Evolutionary conservation across 1,284 basidiomycete genomes (phyloP).

Genomic region (Cryptococcus depauperatus): DNA sequence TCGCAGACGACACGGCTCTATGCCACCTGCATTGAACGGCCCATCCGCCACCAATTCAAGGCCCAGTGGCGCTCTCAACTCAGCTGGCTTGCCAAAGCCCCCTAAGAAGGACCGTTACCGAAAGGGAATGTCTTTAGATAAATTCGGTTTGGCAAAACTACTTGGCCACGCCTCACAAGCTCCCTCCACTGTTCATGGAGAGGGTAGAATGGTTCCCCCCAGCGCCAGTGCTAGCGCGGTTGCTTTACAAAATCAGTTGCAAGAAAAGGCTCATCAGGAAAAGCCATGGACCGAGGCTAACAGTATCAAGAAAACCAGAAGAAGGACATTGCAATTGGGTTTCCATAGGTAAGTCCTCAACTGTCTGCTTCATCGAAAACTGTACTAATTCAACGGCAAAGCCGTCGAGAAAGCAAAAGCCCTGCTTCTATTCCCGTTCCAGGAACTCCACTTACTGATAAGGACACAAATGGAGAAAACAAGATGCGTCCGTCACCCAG

Average conservation of each 20-base stretch:
- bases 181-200: constrained; percentile 11
- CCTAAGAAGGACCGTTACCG: constrained; percentile 48
- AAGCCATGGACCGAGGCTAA: constrained; percentile 12
- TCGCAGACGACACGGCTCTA: constrained; percentile 17
- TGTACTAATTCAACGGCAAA: neutral
- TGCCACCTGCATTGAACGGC: constrained; percentile 8
- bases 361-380: neutral
- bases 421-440: constrained; percentile 10
- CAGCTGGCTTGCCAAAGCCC: constrained; percentile 17
- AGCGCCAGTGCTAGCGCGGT: constrained; percentile 15
- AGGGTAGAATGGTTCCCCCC: constrained; percentile 15
- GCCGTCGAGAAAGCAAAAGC: constrained; percentile 6
- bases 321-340: constrained; percentile 31
- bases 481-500: neutral
- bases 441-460: constrained; percentile 17
- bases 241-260: constrained; percentile 10
- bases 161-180: constrained; percentile 40
- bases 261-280: constrained; percentile 11
- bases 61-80: constrained; percentile 13
- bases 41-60: constrained; percentile 1
- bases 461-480: constrained; percentile 16
- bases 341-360: constrained; percentile 22
- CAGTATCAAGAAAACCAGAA: constrained; percentile 32
- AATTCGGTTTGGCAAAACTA: constrained; percentile 62
- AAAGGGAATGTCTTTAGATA: constrained; percentile 62